These are phyloP conservation scores for Fusarium sarcochroum DNA, from an alignment of 2,329 filamentous ascomycete genomes.

Conservation along the genomic window DNA sequence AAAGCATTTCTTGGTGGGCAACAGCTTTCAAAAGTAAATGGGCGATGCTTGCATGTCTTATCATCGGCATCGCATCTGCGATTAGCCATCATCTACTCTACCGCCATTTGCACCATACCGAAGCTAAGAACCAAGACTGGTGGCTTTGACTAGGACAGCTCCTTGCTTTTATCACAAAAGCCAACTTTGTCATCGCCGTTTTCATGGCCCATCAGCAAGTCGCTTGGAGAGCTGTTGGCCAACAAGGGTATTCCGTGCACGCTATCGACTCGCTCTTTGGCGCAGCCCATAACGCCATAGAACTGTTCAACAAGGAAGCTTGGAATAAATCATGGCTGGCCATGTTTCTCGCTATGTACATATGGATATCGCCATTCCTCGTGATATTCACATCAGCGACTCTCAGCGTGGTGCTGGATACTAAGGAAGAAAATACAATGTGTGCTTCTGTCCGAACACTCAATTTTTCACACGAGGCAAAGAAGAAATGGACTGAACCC, in stretches of 20 bases:
- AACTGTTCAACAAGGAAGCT: slow-evolving; percentile 30
- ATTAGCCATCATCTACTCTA: slow-evolving; percentile 15
- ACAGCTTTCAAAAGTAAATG: slow-evolving; percentile 8
- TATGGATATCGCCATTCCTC: slow-evolving; percentile 29
- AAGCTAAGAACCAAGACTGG: slow-evolving; percentile 17
- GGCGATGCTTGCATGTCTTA: slow-evolving; percentile 9
- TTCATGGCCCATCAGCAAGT: slow-evolving; percentile 11
- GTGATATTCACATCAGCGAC: slow-evolving; percentile 40
- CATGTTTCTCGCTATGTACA: slow-evolving; percentile 33
- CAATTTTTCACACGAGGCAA: slow-evolving; percentile 30
- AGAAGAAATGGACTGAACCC: background rate
- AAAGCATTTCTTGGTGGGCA: background rate
- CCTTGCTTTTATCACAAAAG: slow-evolving; percentile 7
- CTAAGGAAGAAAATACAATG: background rate
- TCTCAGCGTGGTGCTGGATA: slow-evolving; percentile 5
- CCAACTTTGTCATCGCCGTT: slow-evolving; percentile 2
- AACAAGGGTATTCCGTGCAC: slow-evolving; percentile 5
- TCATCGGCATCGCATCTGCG: slow-evolving; percentile 2
- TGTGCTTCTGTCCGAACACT: slow-evolving; percentile 29
- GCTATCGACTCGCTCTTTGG: slow-evolving; percentile 36
- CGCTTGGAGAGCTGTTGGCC: slow-evolving; percentile 4
- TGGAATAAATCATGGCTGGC: slow-evolving; percentile 30
- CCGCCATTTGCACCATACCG: background rate
- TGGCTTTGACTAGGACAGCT: slow-evolving; percentile 14
- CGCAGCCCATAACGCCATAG: slow-evolving; percentile 14